These are phyloP conservation scores for Bipolaris zeicola DNA, from an alignment of 2,329 filamentous ascomycete species.

Conservation along the genomic window DNA sequence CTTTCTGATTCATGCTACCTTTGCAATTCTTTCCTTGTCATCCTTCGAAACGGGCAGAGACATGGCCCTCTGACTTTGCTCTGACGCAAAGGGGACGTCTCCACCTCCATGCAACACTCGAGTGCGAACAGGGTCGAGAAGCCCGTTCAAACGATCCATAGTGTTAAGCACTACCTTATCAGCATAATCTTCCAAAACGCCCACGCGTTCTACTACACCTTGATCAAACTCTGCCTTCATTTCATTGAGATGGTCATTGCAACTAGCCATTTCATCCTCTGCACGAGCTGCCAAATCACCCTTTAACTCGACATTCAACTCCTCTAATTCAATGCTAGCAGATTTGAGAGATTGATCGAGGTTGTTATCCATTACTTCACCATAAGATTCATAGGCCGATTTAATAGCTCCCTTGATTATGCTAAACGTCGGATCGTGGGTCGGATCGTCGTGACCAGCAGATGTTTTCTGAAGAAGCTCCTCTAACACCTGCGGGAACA, in stretches of 20 bases:
- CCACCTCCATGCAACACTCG: not conserved
- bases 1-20: not conserved
- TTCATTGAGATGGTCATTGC: not conserved
- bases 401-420: not conserved
- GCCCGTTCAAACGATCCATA: not conserved
- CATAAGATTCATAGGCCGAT: not conserved
- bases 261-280: not conserved
- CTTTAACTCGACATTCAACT: not conserved
- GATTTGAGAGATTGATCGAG: not conserved
- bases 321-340: not conserved
- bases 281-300: not conserved
- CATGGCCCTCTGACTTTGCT: not conserved
- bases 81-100: not conserved
- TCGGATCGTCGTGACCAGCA: not conserved
- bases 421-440: not conserved
- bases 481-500: not conserved
- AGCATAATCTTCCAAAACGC: not conserved
- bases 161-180: not conserved
- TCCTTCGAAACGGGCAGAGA: not conserved
- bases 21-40: not conserved
- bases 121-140: not conserved
- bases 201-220: not conserved
- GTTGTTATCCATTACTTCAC: not conserved
- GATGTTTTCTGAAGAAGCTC: not conserved
- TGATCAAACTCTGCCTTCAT: not conserved